Percentiles rank a stretch among this genome's conserved stretches.
Conservation (phyloP, 352 stramenopile species). For the Pythium folliculosum region DNA sequence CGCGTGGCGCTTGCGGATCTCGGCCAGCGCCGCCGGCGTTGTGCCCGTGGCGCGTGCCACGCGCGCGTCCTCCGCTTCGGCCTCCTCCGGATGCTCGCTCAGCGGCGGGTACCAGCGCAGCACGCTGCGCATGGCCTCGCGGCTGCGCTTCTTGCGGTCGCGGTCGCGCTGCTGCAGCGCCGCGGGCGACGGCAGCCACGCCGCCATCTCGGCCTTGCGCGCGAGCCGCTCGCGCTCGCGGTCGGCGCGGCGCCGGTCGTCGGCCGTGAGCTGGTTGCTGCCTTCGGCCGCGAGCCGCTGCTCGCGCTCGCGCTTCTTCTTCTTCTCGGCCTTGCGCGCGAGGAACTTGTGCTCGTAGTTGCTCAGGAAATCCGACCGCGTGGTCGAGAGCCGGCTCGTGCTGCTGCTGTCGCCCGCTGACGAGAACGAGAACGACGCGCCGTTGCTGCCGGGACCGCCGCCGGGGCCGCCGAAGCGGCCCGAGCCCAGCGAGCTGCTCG, state of each 20-base stretch:
- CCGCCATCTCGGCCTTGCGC: conserved; percentile 52
- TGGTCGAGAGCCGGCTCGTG: conserved; percentile 32
- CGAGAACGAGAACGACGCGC: conserved; percentile 46
- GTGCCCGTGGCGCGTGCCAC: neutral
- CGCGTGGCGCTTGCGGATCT: conserved; percentile 3
- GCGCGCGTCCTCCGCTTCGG: neutral
- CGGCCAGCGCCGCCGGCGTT: neutral
- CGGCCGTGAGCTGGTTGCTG: conserved; percentile 45
- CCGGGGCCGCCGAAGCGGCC: conserved; percentile 28
- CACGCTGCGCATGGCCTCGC: conserved; percentile 42
- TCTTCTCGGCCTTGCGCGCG: conserved; percentile 52
- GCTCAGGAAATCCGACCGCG: conserved; percentile 52
- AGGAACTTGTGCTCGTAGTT: conserved; percentile 63
- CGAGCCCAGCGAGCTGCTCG: conserved; percentile 28
- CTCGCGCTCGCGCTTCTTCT: conserved; percentile 40
- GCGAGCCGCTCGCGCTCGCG: conserved; percentile 51
- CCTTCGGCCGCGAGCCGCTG: conserved; percentile 38
- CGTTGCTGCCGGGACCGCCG: conserved; percentile 19
- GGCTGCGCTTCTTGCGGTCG: conserved; percentile 40
- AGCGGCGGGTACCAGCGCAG: conserved; percentile 54
- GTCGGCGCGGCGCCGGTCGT: conserved; percentile 47
- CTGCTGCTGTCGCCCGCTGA: conserved; percentile 41
- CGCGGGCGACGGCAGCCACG: conserved; percentile 47
- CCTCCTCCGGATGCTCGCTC: neutral
- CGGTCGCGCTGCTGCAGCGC: conserved; percentile 38